Conservation (phyloP, 305 asterid genomes). For the Fraxinus xanthoxyloides region DNA sequence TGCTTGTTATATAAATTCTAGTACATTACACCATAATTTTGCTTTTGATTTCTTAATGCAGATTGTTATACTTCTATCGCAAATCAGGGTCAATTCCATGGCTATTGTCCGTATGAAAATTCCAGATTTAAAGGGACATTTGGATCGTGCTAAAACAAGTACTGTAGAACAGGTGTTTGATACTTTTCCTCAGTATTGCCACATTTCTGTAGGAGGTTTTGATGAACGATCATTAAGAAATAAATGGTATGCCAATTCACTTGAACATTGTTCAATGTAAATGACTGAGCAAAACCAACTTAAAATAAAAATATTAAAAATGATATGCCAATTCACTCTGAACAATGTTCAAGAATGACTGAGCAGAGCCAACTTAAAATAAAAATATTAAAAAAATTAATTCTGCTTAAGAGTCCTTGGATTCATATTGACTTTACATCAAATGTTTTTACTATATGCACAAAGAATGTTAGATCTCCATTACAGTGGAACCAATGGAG, state of each 20-base stretch:
- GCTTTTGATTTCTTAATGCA: slow-evolving; percentile 35
- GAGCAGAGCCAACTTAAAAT: neutral
- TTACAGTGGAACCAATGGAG: neutral
- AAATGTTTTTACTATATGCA: neutral
- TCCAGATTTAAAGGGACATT: slow-evolving; percentile 45
- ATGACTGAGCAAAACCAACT: neutral
- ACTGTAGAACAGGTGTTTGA: slow-evolving; percentile 66
- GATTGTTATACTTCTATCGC: slow-evolving; percentile 69
- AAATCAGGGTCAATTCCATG: slow-evolving; percentile 87
- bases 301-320: neutral
- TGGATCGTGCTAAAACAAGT: slow-evolving; percentile 49
- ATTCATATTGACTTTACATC: neutral
- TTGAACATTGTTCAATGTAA: neutral
- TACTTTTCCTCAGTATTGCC: neutral
- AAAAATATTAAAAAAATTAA: neutral
- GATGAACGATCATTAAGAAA: neutral
- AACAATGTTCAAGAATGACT: neutral
- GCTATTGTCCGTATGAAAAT: slow-evolving; percentile 68
- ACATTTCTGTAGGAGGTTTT: neutral
- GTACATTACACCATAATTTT: neutral
- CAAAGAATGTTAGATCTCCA: neutral
- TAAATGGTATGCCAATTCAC: neutral
- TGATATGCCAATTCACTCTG: neutral
- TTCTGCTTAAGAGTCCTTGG: neutral
- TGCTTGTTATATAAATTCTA: neutral